Conservation (phyloP, 2,329 filamentous ascomycete genomes). For the Colletotrichum sansevieriae region DNA sequence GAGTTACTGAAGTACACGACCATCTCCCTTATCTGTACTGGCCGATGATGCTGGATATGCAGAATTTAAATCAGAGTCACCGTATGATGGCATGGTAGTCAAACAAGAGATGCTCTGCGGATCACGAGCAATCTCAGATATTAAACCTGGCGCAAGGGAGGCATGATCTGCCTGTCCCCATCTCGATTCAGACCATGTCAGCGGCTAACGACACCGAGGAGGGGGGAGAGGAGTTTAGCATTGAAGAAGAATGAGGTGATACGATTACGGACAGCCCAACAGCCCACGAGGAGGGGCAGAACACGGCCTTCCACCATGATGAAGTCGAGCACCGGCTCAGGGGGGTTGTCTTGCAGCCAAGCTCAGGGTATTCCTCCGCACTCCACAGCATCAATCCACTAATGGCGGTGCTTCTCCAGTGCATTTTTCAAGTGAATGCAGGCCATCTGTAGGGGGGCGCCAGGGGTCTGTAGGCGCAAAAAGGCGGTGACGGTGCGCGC, state of each 20-base stretch:
- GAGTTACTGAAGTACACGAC: too few relatives aligned
- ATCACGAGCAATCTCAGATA: constrained; percentile 11
- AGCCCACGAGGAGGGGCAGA: constrained; percentile 28
- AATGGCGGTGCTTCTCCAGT: constrained; percentile 33
- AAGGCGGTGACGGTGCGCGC: constrained; percentile 40
- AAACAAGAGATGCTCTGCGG: constrained; percentile 13
- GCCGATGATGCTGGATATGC: neutral
- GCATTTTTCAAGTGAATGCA: constrained; percentile 30
- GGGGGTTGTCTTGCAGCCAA: constrained; percentile 31
- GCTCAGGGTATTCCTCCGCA: constrained; percentile 33
- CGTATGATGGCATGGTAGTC: neutral
- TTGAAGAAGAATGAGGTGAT: constrained; percentile 12
- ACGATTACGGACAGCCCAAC: constrained; percentile 1
- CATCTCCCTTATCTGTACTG: neutral
- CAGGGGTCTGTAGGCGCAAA: constrained; percentile 26
- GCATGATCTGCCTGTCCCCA: constrained; percentile 20
- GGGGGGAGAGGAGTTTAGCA: neutral
- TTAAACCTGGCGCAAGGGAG: constrained; percentile 21
- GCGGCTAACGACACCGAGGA: constrained; percentile 32
- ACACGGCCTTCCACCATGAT: constrained; percentile 13
- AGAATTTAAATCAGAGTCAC: neutral
- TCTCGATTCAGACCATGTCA: constrained; percentile 19
- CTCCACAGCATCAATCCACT: constrained; percentile 19
- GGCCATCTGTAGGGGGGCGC: constrained; percentile 19
- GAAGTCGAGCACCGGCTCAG: constrained; percentile 22